Evolutionary conservation across 192 early-diverging fungal species (phyloP), one percentile per base, ranked within the genome.

Genomic region (Endogone sp.): DNA sequence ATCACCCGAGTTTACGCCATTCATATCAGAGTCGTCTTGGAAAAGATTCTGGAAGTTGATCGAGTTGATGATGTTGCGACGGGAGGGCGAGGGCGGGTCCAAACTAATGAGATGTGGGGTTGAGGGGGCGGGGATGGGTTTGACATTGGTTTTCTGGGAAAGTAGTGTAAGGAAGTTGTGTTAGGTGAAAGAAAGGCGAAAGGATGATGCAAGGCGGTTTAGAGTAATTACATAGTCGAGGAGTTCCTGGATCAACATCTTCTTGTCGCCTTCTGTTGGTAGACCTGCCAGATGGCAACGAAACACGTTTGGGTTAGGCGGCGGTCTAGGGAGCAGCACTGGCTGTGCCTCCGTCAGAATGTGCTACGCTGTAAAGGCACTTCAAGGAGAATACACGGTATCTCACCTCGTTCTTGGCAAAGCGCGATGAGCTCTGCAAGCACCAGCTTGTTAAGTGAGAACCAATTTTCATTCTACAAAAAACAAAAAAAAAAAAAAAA

Each of bases 391-490:
- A n/a, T n/a, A n/a, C n/a, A n/a, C n/a, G n/a, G n/a, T n/a, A 49
- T 49, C 37, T 49, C 83, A 88, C 89, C 87, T 83, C 89, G 71
- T 62, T 90, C 89, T 63, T 88, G 87, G 68, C 90, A 92, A 54
- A 90, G 77, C 10, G 82, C 84, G 63, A 92, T 88, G 22, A 92
- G 66, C 67, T 92, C 90, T 8, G 88, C 90, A 65, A 88, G 86
- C 71, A 85, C 81, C 69, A 82, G 84, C 57, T 79, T 76, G 73
- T 85, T 84, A 16, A 92, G 77, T 3, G 90, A 84, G 23, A 75
- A 75, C 69, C 72, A 79, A 59, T 78, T 86, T 62, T 89, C 84
- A 56, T 80, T 72, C 58, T 81, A 69, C 3, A 81, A 69, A 29
- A 60, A 21, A 16, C 37, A 16, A 49, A 49, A 49, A 49, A 16